Conservation (phyloP, 148 eudicot genomes). For the Selenicereus undatus region DNA sequence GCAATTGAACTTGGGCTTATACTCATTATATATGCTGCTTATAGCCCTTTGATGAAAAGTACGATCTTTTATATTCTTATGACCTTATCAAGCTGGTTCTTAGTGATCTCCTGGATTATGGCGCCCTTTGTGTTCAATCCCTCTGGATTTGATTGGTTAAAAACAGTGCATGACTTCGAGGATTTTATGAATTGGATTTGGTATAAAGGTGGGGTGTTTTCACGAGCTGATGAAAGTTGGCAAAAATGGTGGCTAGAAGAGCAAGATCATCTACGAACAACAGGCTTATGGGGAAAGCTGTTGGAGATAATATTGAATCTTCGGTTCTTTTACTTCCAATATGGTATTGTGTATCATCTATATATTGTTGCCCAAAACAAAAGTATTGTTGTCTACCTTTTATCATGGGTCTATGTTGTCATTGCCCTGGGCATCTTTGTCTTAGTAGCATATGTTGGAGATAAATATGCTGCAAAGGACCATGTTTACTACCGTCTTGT, state of each 20-base stretch:
- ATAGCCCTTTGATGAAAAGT: slow-evolving; percentile 67
- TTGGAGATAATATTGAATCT: slow-evolving; percentile 67
- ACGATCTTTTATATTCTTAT: slow-evolving; percentile 72
- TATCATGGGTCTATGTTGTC: slow-evolving; percentile 79
- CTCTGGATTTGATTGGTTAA: slow-evolving; percentile 32
- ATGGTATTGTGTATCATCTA: slow-evolving; percentile 77
- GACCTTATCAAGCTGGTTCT: slow-evolving; percentile 85
- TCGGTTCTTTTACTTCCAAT: slow-evolving; percentile 91
- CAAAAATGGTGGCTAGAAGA: slow-evolving; percentile 93
- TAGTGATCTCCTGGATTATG: slow-evolving; percentile 77
- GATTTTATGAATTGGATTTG: slow-evolving; percentile 93
- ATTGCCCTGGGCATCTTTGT: slow-evolving; percentile 50
- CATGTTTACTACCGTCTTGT: slow-evolving; percentile 84
- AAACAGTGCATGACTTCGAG: slow-evolving; percentile 82
- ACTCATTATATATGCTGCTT: slow-evolving; percentile 71
- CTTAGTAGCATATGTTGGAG: slow-evolving; percentile 53
- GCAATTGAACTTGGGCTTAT: slow-evolving; percentile 84
- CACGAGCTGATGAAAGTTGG: slow-evolving; percentile 89
- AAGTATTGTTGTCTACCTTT: slow-evolving; percentile 67
- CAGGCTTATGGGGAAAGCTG: slow-evolving; percentile 78
- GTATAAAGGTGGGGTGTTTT: slow-evolving; percentile 75
- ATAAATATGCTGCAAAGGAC: slow-evolving; percentile 66
- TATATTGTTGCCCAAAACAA: slow-evolving; percentile 66
- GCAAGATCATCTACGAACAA: slow-evolving; percentile 85
- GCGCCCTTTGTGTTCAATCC: slow-evolving; percentile 19